phyloP scores from a whole-genome alignment of 1,284 basidiomycete genomes.

The Papiliotrema nemorosa region DNA sequence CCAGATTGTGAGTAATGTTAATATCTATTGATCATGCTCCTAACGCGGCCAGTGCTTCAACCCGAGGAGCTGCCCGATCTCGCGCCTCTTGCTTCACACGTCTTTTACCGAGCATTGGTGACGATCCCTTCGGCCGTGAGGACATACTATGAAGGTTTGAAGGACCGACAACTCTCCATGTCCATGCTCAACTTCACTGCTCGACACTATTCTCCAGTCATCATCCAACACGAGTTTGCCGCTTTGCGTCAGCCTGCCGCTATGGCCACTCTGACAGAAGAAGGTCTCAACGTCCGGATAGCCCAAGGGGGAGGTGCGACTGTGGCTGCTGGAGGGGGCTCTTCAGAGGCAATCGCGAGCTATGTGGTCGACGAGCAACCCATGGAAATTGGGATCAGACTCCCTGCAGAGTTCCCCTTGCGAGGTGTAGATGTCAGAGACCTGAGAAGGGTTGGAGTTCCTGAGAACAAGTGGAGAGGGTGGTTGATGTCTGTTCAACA shows the following conservation, averaged over 20 bases:
- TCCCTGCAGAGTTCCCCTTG: constrained; percentile 89
- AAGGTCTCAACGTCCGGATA: constrained; percentile 77
- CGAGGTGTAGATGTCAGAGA: constrained; percentile 85
- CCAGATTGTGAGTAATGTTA: constrained; percentile 62
- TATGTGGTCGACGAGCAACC: constrained; percentile 93
- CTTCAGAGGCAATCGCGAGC: constrained; percentile 50
- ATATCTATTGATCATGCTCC: not conserved
- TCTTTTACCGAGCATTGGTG: constrained; percentile 80
- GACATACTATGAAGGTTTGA: constrained; percentile 79
- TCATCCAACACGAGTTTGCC: constrained; percentile 77
- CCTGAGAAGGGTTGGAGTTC: constrained; percentile 77
- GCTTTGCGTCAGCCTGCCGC: constrained; percentile 67
- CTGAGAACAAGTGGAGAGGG: constrained; percentile 85
- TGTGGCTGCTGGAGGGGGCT: constrained; percentile 54
- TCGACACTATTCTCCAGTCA: constrained; percentile 82
- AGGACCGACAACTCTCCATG: constrained; percentile 79
- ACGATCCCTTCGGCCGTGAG: constrained; percentile 79
- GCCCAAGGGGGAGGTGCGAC: constrained; percentile 66
- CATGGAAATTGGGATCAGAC: constrained; percentile 82
- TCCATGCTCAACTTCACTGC: constrained; percentile 76
- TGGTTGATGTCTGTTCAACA: constrained; percentile 95
- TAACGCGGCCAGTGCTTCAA: constrained; percentile 56
- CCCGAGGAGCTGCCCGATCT: constrained; percentile 57
- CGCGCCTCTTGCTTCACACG: constrained; percentile 71
- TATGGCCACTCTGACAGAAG: constrained; percentile 67